These are phyloP conservation scores for Naganishia vaughanmartiniae DNA, from an alignment of 768 basidiomycete genomes.

Conservation along the genomic window DNA sequence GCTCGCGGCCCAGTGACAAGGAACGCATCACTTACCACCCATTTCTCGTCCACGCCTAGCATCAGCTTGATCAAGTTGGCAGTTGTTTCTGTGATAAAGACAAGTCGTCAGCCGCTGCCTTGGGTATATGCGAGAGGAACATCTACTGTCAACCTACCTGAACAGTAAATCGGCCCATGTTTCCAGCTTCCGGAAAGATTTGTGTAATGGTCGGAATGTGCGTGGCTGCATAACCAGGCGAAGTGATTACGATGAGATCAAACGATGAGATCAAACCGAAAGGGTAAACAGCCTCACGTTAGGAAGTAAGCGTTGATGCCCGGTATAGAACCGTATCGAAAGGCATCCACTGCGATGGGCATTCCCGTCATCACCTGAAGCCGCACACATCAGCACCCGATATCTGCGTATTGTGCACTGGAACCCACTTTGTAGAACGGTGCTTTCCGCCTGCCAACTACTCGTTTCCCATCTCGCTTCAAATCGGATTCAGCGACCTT, in stretches of 20 bases:
- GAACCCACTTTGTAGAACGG: slow-evolving; percentile 84
- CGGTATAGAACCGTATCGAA: slow-evolving; percentile 87
- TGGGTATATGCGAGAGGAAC: neutral
- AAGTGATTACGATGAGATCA: neutral
- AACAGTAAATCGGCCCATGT: slow-evolving; percentile 92
- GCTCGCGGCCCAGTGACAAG: neutral
- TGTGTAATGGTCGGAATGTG: slow-evolving; percentile 96
- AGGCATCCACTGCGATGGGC: slow-evolving; percentile 97
- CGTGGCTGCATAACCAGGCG: slow-evolving; percentile 63
- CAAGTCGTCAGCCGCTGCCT: neutral
- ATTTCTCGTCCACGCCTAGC: slow-evolving; percentile 80
- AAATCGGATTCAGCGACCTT: slow-evolving; percentile 63
- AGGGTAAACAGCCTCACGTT: slow-evolving; percentile 60
- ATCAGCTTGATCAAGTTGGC: slow-evolving; percentile 89
- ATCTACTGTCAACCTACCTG: slow-evolving; percentile 53
- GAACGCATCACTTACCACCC: slow-evolving; percentile 59
- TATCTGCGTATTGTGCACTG: neutral
- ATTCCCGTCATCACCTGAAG: slow-evolving; percentile 72
- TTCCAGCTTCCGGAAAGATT: slow-evolving; percentile 85
- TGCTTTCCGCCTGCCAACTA: slow-evolving; percentile 62
- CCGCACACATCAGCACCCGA: slow-evolving; percentile 3
- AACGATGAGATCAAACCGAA: neutral
- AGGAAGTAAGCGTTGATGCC: slow-evolving; percentile 85
- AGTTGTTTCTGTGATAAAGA: slow-evolving; percentile 62
- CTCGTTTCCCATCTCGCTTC: slow-evolving; percentile 48